Percentiles rank a stretch among this genome's conserved stretches.
Evolutionary conservation across 2,329 filamentous ascomycete species (phyloP).

Genomic region (Hymenoscyphus albidus): DNA sequence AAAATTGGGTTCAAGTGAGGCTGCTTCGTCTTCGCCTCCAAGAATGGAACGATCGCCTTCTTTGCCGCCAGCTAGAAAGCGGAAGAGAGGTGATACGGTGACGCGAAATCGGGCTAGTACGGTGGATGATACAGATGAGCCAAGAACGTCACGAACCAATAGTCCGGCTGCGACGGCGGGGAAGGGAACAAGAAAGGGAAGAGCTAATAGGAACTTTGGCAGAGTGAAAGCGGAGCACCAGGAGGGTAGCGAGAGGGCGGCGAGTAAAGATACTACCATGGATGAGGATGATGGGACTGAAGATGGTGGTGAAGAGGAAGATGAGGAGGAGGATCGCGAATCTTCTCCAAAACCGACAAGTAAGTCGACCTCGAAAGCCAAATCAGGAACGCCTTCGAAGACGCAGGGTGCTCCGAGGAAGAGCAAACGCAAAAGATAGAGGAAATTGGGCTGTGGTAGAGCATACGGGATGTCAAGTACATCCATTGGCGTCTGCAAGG

Average conservation of each 20-base stretch:
- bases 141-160: slow-evolving; percentile 41
- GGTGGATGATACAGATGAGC: slow-evolving; percentile 50
- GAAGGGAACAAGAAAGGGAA: slow-evolving; percentile 34
- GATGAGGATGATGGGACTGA: slow-evolving; percentile 35
- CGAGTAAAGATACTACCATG: slow-evolving; percentile 34
- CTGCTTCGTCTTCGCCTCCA: slow-evolving; percentile 35
- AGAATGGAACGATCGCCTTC: slow-evolving; percentile 27
- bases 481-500: background rate
- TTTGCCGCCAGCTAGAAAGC: slow-evolving; percentile 26
- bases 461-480: background rate
- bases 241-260: slow-evolving; percentile 36
- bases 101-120: slow-evolving; percentile 42
- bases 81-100: slow-evolving; percentile 36
- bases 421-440: slow-evolving; percentile 31
- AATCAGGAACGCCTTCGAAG: slow-evolving; percentile 21
- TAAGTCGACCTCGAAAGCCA: slow-evolving; percentile 24
- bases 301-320: slow-evolving; percentile 37
- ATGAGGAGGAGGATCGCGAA: slow-evolving; percentile 29
- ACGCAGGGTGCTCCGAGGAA: slow-evolving; percentile 23
- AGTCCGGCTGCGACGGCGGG: slow-evolving; percentile 37
- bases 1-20: slow-evolving; percentile 30
- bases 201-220: slow-evolving; percentile 41
- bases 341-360: slow-evolving; percentile 26
- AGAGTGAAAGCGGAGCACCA: slow-evolving; percentile 35
- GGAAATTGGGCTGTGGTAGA: background rate